phyloP scores from a whole-genome alignment of 129 eudicot species.

The Flaveria bidentis region DNA sequence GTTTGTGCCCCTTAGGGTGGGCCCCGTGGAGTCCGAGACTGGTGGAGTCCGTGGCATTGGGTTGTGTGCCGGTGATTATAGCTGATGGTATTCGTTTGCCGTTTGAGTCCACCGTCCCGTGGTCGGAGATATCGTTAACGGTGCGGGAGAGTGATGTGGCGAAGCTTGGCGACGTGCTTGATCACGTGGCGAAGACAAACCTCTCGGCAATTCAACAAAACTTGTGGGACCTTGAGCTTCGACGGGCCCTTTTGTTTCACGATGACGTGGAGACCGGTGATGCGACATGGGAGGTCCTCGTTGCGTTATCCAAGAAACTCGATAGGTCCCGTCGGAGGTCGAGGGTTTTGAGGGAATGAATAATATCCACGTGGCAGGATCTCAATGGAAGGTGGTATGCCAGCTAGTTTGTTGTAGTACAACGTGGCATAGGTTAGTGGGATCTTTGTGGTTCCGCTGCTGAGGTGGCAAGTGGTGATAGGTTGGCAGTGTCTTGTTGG shows the following conservation, averaged over 20 bases:
- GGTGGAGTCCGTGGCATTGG: conserved; percentile 83
- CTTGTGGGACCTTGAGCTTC: conserved; percentile 55
- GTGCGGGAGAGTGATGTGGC: conserved; percentile 71
- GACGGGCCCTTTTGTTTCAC: conserved; percentile 61
- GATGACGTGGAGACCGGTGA: conserved; percentile 62
- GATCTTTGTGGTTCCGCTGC: conserved; percentile 5
- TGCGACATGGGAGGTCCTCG: conserved; percentile 79
- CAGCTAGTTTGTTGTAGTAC: conserved; percentile 19
- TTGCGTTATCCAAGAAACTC: conserved; percentile 50
- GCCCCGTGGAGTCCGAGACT: conserved; percentile 99
- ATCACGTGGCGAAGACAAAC: conserved; percentile 71
- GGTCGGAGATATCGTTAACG: conserved; percentile 75
- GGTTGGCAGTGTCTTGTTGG: conserved; percentile 8
- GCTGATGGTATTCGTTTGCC: conserved; percentile 89
- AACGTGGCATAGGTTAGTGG: conserved; percentile 5
- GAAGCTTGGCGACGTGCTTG: conserved; percentile 55
- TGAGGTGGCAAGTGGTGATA: conserved; percentile 29
- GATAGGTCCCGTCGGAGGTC: conserved; percentile 50
- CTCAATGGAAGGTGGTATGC: conserved; percentile 14
- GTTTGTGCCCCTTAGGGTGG: conserved; percentile 93
- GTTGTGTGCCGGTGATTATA: conserved; percentile 87
- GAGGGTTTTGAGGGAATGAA: conserved; percentile 42
- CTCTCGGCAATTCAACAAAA: conserved; percentile 61
- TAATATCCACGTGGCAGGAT: conserved; percentile 32
- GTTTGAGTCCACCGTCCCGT: conserved; percentile 55